Evolutionary conservation across 1,284 basidiomycete genomes (phyloP), one percentile per base, ranked within the genome.

Genomic region (Athelia sp.): DNA sequence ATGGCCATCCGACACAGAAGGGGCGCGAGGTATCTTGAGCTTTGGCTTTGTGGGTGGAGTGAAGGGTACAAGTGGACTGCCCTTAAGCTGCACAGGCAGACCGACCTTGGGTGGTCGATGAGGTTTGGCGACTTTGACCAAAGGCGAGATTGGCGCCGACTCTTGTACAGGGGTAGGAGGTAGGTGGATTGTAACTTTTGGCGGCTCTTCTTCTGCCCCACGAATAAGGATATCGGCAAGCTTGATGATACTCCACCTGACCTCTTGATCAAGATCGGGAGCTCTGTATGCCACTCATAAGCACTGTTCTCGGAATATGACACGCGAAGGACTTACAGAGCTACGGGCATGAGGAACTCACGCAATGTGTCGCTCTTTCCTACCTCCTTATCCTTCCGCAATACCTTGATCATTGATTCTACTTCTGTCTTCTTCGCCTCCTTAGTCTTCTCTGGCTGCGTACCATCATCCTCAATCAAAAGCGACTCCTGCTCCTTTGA

Each of bases 241-340:
- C 69, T 98, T 98, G 59, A 99, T 75, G 45, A 98, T 71, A 53
- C 89, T 91, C 81, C 92, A 91, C 32, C 94, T 86, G 43, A 95
- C 88, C 69, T 96, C 90, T 56, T 86, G 75, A 64, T 98, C 95
- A 43, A 83, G 77, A 46, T 84, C 78, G 0, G 84, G 75, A 21
- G 82, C 78, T 34, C 90, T 93, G 56, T 2, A 46, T 43, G 51
- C 26, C 26, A 29, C 32, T 50, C 46, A 31, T 15, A 42, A 35
- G 24, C 22, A 48, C 51, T 34, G 19, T 52, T 48, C 19, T 55
- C 38, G 47, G 26, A 26, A 26, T 45, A 45, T 17, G 42, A 50
- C 31, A 54, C 52, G 22, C 49, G 45, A 40, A 54, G 47, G 42
- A 74, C 88, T 57, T 68, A 93, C 91, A 90, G 70, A 49, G 82